Evolutionary conservation across 352 stramenopile species (phyloP).

Genomic region (Pythium myriotylum): DNA sequence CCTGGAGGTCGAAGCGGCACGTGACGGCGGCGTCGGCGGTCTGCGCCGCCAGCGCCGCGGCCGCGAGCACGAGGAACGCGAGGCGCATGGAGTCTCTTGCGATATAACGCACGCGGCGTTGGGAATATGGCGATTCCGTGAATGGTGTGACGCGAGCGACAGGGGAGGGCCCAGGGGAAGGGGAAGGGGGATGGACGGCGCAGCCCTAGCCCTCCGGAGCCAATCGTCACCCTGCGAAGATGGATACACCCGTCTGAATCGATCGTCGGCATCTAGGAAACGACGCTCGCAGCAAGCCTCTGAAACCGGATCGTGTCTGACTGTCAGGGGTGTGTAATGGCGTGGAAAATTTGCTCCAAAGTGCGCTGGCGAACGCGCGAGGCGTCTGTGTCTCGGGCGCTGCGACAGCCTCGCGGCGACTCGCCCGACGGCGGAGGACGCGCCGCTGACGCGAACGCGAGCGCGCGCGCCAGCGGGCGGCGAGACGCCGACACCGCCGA

Average conservation of each 20-base stretch:
- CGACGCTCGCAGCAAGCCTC: not conserved
- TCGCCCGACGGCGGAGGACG: not conserved
- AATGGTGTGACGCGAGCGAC: slow-evolving; percentile 3
- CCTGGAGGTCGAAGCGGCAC: slow-evolving; percentile 69
- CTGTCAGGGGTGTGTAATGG: slow-evolving; percentile 4
- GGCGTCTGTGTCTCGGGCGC: not conserved
- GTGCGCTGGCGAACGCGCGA: not conserved
- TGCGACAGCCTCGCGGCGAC: not conserved
- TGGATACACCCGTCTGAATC: slow-evolving; percentile 4
- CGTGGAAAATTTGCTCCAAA: not conserved
- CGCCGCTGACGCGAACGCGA: no score
- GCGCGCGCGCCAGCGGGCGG: no score
- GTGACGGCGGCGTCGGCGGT: slow-evolving; percentile 34
- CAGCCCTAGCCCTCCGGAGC: slow-evolving; percentile 14
- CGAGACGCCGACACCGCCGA: no score
- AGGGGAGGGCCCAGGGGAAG: slow-evolving; percentile 14
- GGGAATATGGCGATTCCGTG: slow-evolving; percentile 11
- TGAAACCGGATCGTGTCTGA: not conserved
- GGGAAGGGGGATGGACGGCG: slow-evolving; percentile 20
- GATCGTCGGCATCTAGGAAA: no score
- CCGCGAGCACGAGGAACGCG: slow-evolving; percentile 28
- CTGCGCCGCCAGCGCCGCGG: slow-evolving; percentile 28
- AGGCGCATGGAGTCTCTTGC: slow-evolving; percentile 22
- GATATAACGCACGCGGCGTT: slow-evolving; percentile 8
- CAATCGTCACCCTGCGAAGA: not conserved